These are phyloP conservation scores for Cutaneotrichosporon sp. DNA, from an alignment of 1,284 basidiomycete species.

Conservation along the genomic window DNA sequence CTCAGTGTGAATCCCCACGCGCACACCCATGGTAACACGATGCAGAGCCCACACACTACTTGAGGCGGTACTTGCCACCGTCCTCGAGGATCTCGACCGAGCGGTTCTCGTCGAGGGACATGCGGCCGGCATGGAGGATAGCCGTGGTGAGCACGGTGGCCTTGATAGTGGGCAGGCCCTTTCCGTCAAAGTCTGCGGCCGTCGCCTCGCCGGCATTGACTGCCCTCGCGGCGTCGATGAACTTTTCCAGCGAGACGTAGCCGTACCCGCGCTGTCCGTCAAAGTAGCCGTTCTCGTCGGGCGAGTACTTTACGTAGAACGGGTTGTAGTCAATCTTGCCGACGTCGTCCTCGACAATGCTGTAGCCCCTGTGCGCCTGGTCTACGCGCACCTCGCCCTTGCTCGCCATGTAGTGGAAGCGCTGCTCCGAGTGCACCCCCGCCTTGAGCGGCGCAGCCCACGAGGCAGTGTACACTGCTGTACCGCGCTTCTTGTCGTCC, in stretches of 20 bases:
- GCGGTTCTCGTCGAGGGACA: conserved; percentile 79
- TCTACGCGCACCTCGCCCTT: conserved; percentile 88
- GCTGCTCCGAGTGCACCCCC: conserved; percentile 71
- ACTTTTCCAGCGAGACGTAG: conserved; percentile 86
- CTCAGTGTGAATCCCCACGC: too few relatives aligned
- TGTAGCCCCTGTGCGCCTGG: conserved; percentile 89
- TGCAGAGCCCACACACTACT: neutral
- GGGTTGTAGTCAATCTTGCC: conserved; percentile 54
- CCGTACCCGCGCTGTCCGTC: conserved; percentile 87
- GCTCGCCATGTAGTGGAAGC: conserved; percentile 91
- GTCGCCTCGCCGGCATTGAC: conserved; percentile 66
- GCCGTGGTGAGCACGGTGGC: conserved; percentile 73
- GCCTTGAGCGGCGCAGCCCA: conserved; percentile 54
- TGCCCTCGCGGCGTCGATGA: conserved; percentile 54
- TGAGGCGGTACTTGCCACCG: conserved; percentile 60
- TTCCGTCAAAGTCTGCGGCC: conserved; percentile 65
- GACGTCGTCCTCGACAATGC: conserved; percentile 67
- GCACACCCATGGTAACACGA: too few relatives aligned
- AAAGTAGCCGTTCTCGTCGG: conserved; percentile 82
- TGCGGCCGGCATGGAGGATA: conserved; percentile 81
- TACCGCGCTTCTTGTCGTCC: conserved; percentile 58
- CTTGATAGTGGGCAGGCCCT: conserved; percentile 77
- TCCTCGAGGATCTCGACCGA: conserved; percentile 68
- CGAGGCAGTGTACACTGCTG: conserved; percentile 76
- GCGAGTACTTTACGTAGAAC: conserved; percentile 61